A percentile compares a stretch with the other conserved stretches of the same genome.
phyloP scores from a whole-genome alignment of 805 yeast genomes.

The Saccharomycopsis selenospora region DNA sequence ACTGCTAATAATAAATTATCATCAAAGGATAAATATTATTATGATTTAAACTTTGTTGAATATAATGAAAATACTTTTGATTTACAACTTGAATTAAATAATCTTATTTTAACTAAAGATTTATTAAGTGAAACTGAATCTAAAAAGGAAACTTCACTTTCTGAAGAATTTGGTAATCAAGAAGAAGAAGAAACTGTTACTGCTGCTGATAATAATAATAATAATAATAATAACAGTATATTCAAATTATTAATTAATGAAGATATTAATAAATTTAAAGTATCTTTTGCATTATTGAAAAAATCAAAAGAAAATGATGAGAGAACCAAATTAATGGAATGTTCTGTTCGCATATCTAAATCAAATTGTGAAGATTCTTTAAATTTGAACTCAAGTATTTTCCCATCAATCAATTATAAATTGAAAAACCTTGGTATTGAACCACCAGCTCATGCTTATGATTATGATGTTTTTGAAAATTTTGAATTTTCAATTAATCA shows the following conservation, averaged over 20 bases:
- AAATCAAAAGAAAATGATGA: not conserved
- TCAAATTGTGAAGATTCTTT: not conserved
- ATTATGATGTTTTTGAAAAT: slow-evolving; percentile 11
- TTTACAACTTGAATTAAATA: not conserved
- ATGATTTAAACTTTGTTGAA: not conserved
- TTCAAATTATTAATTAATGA: slow-evolving; percentile 6
- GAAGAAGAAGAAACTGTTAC: not conserved
- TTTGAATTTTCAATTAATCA: slow-evolving; percentile 1
- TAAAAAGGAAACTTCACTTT: not conserved
- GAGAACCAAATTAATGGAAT: slow-evolving; percentile 4
- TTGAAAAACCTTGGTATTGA: slow-evolving; percentile 2
- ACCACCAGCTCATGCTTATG: slow-evolving; percentile 11
- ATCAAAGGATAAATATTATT: slow-evolving; percentile 8
- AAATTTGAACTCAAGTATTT: not conserved
- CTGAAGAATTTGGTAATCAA: not conserved
- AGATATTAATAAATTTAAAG: slow-evolving; percentile 1
- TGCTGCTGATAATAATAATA: not conserved
- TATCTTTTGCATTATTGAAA: not conserved
- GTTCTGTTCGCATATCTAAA: not conserved
- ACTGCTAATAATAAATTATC: slow-evolving; percentile 7
- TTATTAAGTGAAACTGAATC: slow-evolving; percentile 3
- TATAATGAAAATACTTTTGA: not conserved
- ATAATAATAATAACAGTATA: too few relatives aligned
- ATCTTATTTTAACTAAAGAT: slow-evolving; percentile 5
- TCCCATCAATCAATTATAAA: not conserved